Conservation (phyloP, 495 filamentous ascomycete species). For the Penicillium turbatum region DNA sequence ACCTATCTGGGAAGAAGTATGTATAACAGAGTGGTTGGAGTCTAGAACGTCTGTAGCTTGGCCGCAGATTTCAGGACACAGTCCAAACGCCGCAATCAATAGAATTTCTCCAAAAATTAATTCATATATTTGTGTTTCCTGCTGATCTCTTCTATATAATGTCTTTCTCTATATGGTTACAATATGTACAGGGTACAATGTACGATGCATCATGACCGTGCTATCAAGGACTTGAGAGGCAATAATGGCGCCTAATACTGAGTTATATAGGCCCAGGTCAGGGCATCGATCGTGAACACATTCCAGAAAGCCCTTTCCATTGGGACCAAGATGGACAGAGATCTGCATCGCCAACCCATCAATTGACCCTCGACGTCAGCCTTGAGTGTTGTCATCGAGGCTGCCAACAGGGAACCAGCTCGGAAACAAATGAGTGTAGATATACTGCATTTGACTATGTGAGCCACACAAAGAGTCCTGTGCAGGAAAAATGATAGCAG, state of each 20-base stretch:
- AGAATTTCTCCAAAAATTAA: neutral
- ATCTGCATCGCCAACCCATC: slow-evolving; percentile 1
- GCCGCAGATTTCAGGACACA: neutral
- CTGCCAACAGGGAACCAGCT: slow-evolving; percentile 5
- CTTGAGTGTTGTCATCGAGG: neutral
- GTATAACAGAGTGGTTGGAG: neutral
- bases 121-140: neutral
- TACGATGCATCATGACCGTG: neutral
- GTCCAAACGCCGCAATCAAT: neutral
- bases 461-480: neutral
- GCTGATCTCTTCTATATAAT: neutral
- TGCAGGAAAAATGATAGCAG: neutral
- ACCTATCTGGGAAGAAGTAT: neutral
- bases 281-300: neutral
- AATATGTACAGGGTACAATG: neutral
- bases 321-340: neutral
- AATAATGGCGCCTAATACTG: slow-evolving; percentile 4
- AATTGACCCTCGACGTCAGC: slow-evolving; percentile 1
- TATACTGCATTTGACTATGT: neutral
- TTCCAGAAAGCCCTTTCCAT: neutral
- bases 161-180: slow-evolving; percentile 1
- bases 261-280: neutral
- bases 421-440: neutral
- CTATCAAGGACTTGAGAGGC: neutral
- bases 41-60: neutral